phyloP scores from a whole-genome alignment of 768 basidiomycete species.

The Lactifluus hygrophoroides region DNA sequence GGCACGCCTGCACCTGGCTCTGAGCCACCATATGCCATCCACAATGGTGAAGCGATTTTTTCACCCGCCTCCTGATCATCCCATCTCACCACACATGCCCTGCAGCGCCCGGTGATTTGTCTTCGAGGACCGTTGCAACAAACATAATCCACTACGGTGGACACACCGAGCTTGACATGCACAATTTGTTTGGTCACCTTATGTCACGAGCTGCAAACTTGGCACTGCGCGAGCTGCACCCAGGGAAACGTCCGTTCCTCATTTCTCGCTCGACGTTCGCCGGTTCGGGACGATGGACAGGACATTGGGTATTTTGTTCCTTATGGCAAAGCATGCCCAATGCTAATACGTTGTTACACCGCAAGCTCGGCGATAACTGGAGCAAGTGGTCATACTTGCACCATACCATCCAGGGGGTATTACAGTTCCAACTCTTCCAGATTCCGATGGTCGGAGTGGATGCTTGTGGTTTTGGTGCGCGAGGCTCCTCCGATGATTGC shows the following conservation, averaged over 20 bases:
- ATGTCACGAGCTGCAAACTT: slow-evolving; percentile 58
- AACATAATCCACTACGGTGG: slow-evolving; percentile 65
- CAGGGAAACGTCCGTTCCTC: slow-evolving; percentile 59
- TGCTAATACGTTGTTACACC: not conserved
- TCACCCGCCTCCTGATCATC: not conserved
- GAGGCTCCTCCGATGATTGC: slow-evolving; percentile 2
- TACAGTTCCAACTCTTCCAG: slow-evolving; percentile 80
- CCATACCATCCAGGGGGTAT: slow-evolving; percentile 61
- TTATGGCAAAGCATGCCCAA: not conserved
- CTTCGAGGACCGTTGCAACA: slow-evolving; percentile 48
- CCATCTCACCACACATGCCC: not conserved
- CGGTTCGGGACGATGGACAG: slow-evolving; percentile 59
- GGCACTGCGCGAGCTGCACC: slow-evolving; percentile 44
- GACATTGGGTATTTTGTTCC: slow-evolving; percentile 49
- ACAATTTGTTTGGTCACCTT: slow-evolving; percentile 67
- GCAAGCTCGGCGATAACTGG: slow-evolving; percentile 66
- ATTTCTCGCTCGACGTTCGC: slow-evolving; percentile 65
- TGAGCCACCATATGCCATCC: slow-evolving; percentile 60
- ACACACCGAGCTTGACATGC: slow-evolving; percentile 53
- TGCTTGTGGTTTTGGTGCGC: slow-evolving; percentile 55
- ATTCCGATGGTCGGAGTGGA: slow-evolving; percentile 82
- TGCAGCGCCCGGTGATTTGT: slow-evolving; percentile 45
- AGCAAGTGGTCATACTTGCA: slow-evolving; percentile 69
- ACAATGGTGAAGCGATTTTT: slow-evolving; percentile 44
- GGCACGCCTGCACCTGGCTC: slow-evolving; percentile 45